These are phyloP conservation scores for Boletus sp. DNA, from an alignment of 768 basidiomycete genomes.

Conservation along the genomic window DNA sequence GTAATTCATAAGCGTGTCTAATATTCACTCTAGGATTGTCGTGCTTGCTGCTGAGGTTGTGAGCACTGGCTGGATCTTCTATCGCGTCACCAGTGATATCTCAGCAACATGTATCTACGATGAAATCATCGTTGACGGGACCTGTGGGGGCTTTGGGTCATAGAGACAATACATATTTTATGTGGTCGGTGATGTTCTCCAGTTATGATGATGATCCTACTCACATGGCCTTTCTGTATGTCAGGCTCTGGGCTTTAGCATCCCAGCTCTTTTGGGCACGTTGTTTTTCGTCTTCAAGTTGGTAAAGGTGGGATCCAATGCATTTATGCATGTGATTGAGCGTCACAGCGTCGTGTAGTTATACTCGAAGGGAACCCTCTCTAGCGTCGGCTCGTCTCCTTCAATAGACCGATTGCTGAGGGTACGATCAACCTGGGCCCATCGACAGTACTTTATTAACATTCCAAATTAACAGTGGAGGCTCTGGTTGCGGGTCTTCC, in stretches of 20 bases:
- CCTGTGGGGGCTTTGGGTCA: constrained; percentile 43
- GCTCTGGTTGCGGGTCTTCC: constrained; percentile 46
- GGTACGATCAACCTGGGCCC: no score
- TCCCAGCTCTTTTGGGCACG: constrained; percentile 36
- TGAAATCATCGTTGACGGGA: constrained; percentile 33
- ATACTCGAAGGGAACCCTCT: constrained; percentile 46
- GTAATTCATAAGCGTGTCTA: not conserved
- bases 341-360: constrained; percentile 27
- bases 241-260: constrained; percentile 41
- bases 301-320: constrained; percentile 35
- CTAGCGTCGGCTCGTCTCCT: no score
- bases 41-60: constrained; percentile 46
- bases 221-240: constrained; percentile 15
- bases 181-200: constrained; percentile 33
- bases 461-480: constrained; percentile 35
- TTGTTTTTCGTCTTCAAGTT: constrained; percentile 41
- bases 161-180: constrained; percentile 32
- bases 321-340: not conserved
- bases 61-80: constrained; percentile 48
- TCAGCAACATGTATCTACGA: constrained; percentile 34
- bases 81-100: constrained; percentile 37
- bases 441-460: not conserved
- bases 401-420: no score
- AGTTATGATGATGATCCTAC: not conserved
- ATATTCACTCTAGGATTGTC: constrained; percentile 23